Base-by-base conservation (phyloP, 495 filamentous ascomycete genomes). In the Astrocystis sublimbata region DNA sequence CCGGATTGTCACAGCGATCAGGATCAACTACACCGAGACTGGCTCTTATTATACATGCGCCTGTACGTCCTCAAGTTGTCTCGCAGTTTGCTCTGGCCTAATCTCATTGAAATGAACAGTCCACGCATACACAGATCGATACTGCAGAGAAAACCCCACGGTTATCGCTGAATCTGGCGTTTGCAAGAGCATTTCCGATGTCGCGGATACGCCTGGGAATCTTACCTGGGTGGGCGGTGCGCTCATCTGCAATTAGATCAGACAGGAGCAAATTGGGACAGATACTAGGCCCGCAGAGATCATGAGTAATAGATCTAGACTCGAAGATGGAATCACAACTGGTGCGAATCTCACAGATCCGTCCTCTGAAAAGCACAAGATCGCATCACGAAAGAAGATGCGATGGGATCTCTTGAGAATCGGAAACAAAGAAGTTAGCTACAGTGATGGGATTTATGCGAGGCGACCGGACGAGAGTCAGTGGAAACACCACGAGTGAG, bases 71-170 rank as follows among this genome's bases (percentile, higher is more conserved):
- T 36, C 35, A 19, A 17, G 10, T 26, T 30, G 21, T 19, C 21
- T 17, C 19, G 21, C 31, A 53, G 52, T 55, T 24, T 55, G 23
- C n/a, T n/a, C n/a, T n/a, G n/a, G 42, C 42, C 52, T 55, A 55
- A 55, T 30, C 21, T 21, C 33, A 55, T 55, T 13, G 36, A 55
- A 41, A 55, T 55, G 23, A n/a, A 55, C 52, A 55, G 52, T 55
- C 52, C 42, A 41, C 31, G 52, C 52, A 55, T 55, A 41, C 52
- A 42, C 36, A 41, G 52, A 55, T 36, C 23, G 33, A 33, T 13
- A 24, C 42, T 55, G 52, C 52, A 41, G 52, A 55, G 52, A 55
- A 42, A 55, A 55, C 52, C 52, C 52, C 52, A 55, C 52, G 40
- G 15, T 30, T 28, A 55, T 55, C 12, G 21, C 1, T 15, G 33